Conservation (phyloP, 495 filamentous ascomycete genomes). For the Podospora conica region DNA sequence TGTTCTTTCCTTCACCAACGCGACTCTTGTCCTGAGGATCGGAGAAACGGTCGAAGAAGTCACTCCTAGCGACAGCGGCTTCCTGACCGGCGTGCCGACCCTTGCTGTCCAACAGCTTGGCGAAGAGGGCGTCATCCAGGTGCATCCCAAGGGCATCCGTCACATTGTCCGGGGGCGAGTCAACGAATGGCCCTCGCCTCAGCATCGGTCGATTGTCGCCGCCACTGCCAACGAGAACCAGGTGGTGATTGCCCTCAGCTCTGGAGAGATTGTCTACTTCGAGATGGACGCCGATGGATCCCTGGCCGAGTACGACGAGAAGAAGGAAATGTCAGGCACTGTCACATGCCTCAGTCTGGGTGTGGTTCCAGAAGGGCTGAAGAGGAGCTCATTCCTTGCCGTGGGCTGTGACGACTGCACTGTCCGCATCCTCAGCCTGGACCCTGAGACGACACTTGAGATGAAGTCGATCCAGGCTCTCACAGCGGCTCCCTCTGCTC, state of each 20-base stretch:
- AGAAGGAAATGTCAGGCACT: conserved; percentile 91
- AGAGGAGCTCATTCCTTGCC: conserved; percentile 82
- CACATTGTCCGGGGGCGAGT: conserved; percentile 80
- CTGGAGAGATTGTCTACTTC: conserved; percentile 95
- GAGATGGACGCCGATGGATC: conserved; percentile 90
- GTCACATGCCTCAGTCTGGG: conserved; percentile 90
- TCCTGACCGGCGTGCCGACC: conserved; percentile 78
- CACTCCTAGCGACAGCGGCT: conserved; percentile 69
- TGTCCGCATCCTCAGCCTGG: conserved; percentile 83
- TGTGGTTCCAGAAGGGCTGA: conserved; percentile 82
- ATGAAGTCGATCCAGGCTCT: conserved; percentile 90
- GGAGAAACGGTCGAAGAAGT: conserved; percentile 96
- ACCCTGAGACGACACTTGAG: conserved; percentile 83
- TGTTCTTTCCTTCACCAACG: conserved; percentile 62
- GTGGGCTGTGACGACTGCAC: conserved; percentile 97
- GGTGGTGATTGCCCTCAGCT: conserved; percentile 87
- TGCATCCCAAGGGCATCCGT: conserved; percentile 90
- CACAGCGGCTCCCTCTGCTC: conserved; percentile 78
- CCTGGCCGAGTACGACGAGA: conserved; percentile 90
- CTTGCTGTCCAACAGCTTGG: conserved; percentile 90
- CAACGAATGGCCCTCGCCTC: conserved; percentile 90
- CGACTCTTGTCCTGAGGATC: conserved; percentile 80
- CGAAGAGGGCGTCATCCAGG: conserved; percentile 86
- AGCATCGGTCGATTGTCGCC: conserved; percentile 92
- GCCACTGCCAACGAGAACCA: conserved; percentile 90